Conservation (phyloP, 2,329 filamentous ascomycete species). For the Exserohilum rostratum region DNA sequence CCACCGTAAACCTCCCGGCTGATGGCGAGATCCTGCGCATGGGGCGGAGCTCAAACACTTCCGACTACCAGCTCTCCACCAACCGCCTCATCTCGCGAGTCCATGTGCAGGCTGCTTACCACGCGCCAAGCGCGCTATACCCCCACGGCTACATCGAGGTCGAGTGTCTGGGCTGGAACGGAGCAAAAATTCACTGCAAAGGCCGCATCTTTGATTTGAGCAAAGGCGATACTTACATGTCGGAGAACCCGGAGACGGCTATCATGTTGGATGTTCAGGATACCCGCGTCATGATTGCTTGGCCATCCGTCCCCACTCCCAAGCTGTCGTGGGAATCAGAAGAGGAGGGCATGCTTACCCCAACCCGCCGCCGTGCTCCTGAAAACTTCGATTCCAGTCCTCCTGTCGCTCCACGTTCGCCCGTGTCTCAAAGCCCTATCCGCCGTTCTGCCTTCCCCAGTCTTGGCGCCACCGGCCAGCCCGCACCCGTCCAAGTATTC, state of each 20-base stretch:
- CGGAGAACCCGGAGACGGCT: constrained; percentile 83
- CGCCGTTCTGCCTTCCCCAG: constrained; percentile 52
- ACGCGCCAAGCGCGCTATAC: constrained; percentile 69
- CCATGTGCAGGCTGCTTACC: constrained; percentile 86
- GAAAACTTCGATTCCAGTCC: constrained; percentile 62
- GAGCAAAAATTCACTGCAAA: constrained; percentile 88
- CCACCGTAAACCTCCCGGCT: constrained; percentile 78
- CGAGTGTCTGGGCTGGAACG: constrained; percentile 94
- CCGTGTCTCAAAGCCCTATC: constrained; percentile 73
- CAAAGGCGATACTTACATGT: constrained; percentile 89
- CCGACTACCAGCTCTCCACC: constrained; percentile 90
- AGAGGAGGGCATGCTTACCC: constrained; percentile 63
- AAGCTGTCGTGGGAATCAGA: constrained; percentile 55
- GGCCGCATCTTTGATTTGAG: constrained; percentile 82
- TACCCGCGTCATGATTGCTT: constrained; percentile 84
- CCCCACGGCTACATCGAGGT: constrained; percentile 83
- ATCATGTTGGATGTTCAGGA: constrained; percentile 97
- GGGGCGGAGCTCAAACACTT: constrained; percentile 93
- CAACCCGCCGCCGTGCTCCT: constrained; percentile 42
- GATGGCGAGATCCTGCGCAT: constrained; percentile 83
- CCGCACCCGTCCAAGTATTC: constrained; percentile 44
- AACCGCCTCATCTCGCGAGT: constrained; percentile 93
- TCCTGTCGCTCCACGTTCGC: constrained; percentile 72
- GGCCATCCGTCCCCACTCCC: constrained; percentile 71
- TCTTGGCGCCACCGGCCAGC: constrained; percentile 40